Evolutionary conservation across 805 yeast species (phyloP), one percentile per base, ranked within the genome.

Genomic region (Saturnispora besseyi): DNA sequence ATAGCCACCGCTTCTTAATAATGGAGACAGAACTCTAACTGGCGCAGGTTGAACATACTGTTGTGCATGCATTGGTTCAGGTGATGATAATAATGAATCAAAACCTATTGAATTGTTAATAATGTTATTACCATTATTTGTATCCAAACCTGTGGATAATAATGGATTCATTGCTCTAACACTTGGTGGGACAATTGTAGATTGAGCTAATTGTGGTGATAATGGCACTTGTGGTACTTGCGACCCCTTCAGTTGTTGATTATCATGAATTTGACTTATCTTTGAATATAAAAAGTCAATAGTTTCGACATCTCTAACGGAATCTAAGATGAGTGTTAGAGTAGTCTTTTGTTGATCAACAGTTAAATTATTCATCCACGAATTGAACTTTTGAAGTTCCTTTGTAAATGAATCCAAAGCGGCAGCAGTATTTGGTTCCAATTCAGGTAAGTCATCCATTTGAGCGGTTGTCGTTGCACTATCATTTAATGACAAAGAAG

Each of bases 261-360:
- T 40, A 7, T 32, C 29, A 3, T 36, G 29, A 15, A 34, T 29
- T 18, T 24, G 36, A 30, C 41, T 36, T 12, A 42, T 24, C 33
- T 49, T 49, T 8, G 31, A 13, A 7, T 24, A 21, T 10, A 53
- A 36, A 30, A 46, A 51, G 2, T 48, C 53, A 22, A 47, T 26
- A 1, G 75, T 64, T 30, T 73, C 73, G 51, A 72, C 78, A 45
- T 69, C 63, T 7, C 74, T 71, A 48, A 76, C 65, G 52, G 66
- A 69, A 52, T 63, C 64, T 54, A 78, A 65, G 59, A 77, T 69
- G 55, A 74, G 65, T 53, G 76, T 79, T 56, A 75, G 66, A 63
- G 75, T 69, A 38, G 74, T 64, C 49, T 67, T 61, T 53, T 67
- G 74, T 54, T 77, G 79, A 52, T 72, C 77, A 21, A 73, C 68